Conservation (phyloP, 768 basidiomycete species). For the Lentinula lateritia region DNA sequence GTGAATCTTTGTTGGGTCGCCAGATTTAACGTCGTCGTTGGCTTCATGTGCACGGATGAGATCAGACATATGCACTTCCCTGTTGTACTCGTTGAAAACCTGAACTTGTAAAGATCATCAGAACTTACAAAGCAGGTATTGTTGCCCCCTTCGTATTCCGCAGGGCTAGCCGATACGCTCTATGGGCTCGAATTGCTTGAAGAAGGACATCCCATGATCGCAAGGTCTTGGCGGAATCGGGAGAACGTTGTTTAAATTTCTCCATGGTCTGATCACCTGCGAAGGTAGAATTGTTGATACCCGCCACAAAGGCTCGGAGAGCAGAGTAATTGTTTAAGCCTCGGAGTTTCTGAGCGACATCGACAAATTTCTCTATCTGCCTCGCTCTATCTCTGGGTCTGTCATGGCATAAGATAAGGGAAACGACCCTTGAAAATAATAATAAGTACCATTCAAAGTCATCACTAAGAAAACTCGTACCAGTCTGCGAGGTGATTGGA, state of each 20-base stretch:
- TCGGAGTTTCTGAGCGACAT: conserved; percentile 77
- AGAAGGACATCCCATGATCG: conserved; percentile 83
- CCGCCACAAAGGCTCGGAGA: conserved; percentile 88
- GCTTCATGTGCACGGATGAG: conserved; percentile 83
- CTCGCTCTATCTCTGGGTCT: conserved; percentile 67
- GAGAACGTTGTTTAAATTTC: conserved; percentile 57
- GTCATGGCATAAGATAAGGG: conserved; percentile 85
- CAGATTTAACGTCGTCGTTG: conserved; percentile 65
- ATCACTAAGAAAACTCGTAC: conserved; percentile 32
- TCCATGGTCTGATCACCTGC: conserved; percentile 76
- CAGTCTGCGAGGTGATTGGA: conserved; percentile 85
- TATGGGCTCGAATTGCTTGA: conserved; percentile 75
- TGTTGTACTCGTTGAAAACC: conserved; percentile 22
- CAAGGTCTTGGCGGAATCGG: conserved; percentile 71
- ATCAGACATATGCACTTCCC: conserved; percentile 89
- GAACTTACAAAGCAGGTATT: conserved; percentile 75
- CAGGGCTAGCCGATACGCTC: conserved; percentile 87
- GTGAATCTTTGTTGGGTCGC: conserved; percentile 71
- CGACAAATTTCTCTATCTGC: conserved; percentile 86
- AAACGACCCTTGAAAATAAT: conserved; percentile 64
- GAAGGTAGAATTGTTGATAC: conserved; percentile 80
- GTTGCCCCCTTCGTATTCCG: conserved; percentile 80
- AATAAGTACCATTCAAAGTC: conserved; percentile 3
- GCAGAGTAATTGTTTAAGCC: conserved; percentile 89
- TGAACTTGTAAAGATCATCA: neutral